These are phyloP conservation scores for Discostella stelligeroides DNA, from an alignment of 108 stramenopile species.

Conservation along the genomic window DNA sequence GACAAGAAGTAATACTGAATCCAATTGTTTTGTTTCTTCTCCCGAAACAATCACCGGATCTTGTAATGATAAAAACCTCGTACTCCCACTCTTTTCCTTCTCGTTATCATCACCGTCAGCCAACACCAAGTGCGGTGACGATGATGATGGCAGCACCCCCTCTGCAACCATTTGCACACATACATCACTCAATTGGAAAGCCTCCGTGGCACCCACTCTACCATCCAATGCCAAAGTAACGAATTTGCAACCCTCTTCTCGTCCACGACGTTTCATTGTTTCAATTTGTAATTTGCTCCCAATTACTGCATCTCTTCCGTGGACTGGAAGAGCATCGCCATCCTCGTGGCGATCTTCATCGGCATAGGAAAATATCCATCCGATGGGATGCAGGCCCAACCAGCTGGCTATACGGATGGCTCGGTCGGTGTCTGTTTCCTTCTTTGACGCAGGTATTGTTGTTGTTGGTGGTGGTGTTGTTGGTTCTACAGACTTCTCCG, in stretches of 20 bases:
- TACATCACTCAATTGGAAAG: conserved; percentile 86
- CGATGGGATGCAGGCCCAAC: conserved; percentile 73
- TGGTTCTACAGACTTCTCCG: too few relatives aligned
- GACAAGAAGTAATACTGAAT: conserved; percentile 83
- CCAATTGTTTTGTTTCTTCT: conserved; percentile 72
- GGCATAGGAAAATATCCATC: conserved; percentile 84
- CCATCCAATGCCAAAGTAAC: conserved; percentile 82
- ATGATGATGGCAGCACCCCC: conserved; percentile 25
- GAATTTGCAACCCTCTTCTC: conserved; percentile 65
- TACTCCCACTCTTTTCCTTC: conserved; percentile 34
- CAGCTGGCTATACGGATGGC: conserved; percentile 60
- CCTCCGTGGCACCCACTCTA: conserved; percentile 79
- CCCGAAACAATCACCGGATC: conserved; percentile 73
- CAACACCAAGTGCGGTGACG: too few relatives aligned
- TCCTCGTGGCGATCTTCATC: conserved; percentile 64
- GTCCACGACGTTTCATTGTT: conserved; percentile 60
- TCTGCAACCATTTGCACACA: conserved; percentile 88
- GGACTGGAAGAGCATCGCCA: conserved; percentile 57
- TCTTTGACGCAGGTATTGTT: conserved; percentile 1
- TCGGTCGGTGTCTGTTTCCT: conserved; percentile 35
- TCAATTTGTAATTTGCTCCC: conserved; percentile 70
- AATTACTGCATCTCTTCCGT: conserved; percentile 57
- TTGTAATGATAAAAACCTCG: conserved; percentile 52
- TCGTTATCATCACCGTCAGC: conserved; percentile 7
- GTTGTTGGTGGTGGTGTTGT: conserved; percentile 20